These are phyloP conservation scores for Butyriboletus loyo DNA, from an alignment of 768 basidiomycete species.

Conservation along the genomic window DNA sequence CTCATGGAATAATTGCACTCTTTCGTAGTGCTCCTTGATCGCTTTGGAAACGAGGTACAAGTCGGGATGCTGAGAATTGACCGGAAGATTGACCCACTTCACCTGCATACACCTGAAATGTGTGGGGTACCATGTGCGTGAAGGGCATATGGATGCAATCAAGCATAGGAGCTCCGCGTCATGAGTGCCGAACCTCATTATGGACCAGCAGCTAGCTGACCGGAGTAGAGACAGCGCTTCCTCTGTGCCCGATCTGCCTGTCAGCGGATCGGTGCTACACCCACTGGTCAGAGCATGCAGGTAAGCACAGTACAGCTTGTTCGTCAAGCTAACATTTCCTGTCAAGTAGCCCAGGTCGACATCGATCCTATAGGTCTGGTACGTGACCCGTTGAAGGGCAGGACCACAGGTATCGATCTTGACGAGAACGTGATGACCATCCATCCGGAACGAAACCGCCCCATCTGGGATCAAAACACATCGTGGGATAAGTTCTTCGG, in stretches of 20 bases:
- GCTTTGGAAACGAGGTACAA: constrained; percentile 22
- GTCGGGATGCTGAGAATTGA: constrained; percentile 31
- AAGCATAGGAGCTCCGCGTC: constrained; percentile 33
- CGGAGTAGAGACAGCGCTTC: constrained; percentile 40
- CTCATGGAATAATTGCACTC: constrained; percentile 11
- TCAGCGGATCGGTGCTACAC: constrained; percentile 44
- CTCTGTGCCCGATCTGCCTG: constrained; percentile 41
- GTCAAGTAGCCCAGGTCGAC: constrained; percentile 28
- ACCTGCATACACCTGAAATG: constrained; percentile 39
- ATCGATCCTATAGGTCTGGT: constrained; percentile 32
- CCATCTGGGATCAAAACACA: constrained; percentile 42
- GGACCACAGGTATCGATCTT: constrained; percentile 1
- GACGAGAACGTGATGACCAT: constrained; percentile 17
- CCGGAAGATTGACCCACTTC: constrained; percentile 24
- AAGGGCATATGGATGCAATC: constrained; percentile 35
- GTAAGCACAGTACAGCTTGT: constrained; percentile 37
- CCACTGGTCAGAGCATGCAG: constrained; percentile 46
- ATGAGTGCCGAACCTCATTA: constrained; percentile 32
- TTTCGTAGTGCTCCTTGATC: constrained; percentile 30
- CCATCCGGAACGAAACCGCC: constrained; percentile 6
- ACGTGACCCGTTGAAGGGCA: constrained; percentile 9
- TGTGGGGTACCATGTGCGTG: constrained; percentile 37
- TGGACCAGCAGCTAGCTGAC: constrained; percentile 39
- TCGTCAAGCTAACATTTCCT: constrained; percentile 25
- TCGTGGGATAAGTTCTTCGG: constrained; percentile 9